A percentile compares a stretch with the other conserved stretches of the same genome.
Evolutionary conservation across 2,329 filamentous ascomycete species (phyloP).

Genomic region (Onygenales sp.): DNA sequence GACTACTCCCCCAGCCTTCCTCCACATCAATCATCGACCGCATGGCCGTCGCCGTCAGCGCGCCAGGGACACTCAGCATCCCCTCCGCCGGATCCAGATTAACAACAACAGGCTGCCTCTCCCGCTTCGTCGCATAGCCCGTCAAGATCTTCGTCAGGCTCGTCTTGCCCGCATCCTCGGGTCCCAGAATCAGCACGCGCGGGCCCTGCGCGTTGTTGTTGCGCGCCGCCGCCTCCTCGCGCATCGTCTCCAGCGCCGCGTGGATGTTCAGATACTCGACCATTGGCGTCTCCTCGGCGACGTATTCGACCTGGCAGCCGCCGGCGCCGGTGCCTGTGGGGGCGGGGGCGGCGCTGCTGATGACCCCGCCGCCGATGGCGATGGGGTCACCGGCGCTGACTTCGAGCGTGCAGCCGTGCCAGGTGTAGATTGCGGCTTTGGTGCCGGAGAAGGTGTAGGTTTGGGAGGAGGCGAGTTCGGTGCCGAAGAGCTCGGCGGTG

Average conservation of each 20-base stretch:
- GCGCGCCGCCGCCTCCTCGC: conserved; percentile 49
- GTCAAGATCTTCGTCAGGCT: conserved; percentile 67
- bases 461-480: conserved; percentile 74
- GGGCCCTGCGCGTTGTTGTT: conserved; percentile 50
- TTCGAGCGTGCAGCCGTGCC: conserved; percentile 81
- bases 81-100: conserved; percentile 79
- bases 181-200: conserved; percentile 74
- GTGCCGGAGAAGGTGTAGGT: conserved; percentile 71
- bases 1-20: conserved; percentile 80
- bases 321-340: conserved; percentile 38
- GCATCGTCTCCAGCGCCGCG: conserved; percentile 67
- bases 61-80: conserved; percentile 68
- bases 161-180: conserved; percentile 72
- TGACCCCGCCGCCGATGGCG: conserved; percentile 12
- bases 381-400: conserved; percentile 53
- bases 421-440: conserved; percentile 84
- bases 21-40: conserved; percentile 81
- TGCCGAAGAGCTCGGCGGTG: conserved; percentile 87
- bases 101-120: conserved; percentile 67
- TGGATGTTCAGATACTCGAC: conserved; percentile 76
- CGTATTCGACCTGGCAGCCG: conserved; percentile 58
- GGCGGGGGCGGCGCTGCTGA: not conserved
- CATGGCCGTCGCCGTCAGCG: conserved; percentile 76
- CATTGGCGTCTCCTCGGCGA: conserved; percentile 71
- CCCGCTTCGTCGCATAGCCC: conserved; percentile 66